Evolutionary conservation across 2,329 filamentous ascomycete species (phyloP).

Genomic region (Fusarium sp.): DNA sequence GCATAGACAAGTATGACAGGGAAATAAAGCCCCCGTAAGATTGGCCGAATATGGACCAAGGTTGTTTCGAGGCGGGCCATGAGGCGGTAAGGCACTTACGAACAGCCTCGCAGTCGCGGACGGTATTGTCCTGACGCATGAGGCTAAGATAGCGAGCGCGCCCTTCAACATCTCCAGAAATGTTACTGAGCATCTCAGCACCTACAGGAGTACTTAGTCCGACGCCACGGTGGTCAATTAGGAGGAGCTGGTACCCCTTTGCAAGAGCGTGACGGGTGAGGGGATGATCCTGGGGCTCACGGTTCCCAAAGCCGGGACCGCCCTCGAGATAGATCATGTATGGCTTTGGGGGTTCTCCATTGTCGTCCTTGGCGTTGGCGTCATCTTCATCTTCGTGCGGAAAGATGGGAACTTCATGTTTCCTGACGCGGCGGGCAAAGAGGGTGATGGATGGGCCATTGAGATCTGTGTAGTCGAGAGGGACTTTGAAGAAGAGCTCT

Average conservation of each 20-base stretch:
- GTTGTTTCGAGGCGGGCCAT: slow-evolving; percentile 73
- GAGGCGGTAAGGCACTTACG: slow-evolving; percentile 76
- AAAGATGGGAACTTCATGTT: slow-evolving; percentile 69
- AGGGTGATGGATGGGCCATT: slow-evolving; percentile 70
- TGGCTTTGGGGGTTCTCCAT: slow-evolving; percentile 54
- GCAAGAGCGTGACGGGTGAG: slow-evolving; percentile 77
- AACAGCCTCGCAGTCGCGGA: slow-evolving; percentile 88
- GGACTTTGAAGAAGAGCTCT: slow-evolving; percentile 88
- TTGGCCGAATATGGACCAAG: slow-evolving; percentile 90
- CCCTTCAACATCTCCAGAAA: slow-evolving; percentile 67
- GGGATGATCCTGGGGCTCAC: slow-evolving; percentile 75
- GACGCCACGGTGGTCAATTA: slow-evolving; percentile 91
- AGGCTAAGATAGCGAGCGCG: slow-evolving; percentile 84
- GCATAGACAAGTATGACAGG: slow-evolving; percentile 84
- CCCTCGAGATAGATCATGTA: slow-evolving; percentile 82
- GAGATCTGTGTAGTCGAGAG: slow-evolving; percentile 76
- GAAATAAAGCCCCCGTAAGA: slow-evolving; percentile 91
- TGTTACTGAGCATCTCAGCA: slow-evolving; percentile 69
- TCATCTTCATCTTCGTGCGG: slow-evolving; percentile 45
- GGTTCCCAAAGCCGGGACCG: slow-evolving; percentile 82
- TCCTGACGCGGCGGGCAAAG: slow-evolving; percentile 79
- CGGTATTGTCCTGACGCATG: slow-evolving; percentile 90
- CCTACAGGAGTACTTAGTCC: slow-evolving; percentile 85
- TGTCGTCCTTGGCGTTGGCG: slow-evolving; percentile 19
- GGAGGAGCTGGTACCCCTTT: slow-evolving; percentile 84